A percentile compares a stretch with the other conserved stretches of the same genome.
Evolutionary conservation across 2,329 filamentous ascomycete species (phyloP).

Genomic region (Microcyclosporella mali): DNA sequence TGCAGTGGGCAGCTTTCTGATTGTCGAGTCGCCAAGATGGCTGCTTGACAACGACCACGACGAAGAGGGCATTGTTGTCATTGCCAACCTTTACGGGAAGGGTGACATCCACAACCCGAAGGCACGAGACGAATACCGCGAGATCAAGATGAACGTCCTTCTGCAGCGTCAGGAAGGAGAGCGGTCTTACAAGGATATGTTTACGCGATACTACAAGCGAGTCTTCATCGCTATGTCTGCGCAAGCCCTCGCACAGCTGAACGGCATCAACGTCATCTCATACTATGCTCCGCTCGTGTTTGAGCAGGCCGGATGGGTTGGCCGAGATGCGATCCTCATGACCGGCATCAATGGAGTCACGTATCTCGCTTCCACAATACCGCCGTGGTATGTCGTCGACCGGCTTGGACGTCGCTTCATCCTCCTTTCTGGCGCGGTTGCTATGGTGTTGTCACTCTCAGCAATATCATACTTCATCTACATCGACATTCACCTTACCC

Average conservation of each 20-base stretch:
- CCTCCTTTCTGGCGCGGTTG: conserved; percentile 78
- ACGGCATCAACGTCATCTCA: conserved; percentile 98
- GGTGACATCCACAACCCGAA: conserved; percentile 92
- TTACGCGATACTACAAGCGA: conserved; percentile 80
- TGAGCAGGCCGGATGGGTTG: conserved; percentile 91
- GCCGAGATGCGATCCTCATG: conserved; percentile 89
- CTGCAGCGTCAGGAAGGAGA: conserved; percentile 92
- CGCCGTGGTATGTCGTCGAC: conserved; percentile 96
- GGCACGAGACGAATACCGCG: conserved; percentile 90
- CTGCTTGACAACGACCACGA: conserved; percentile 95
- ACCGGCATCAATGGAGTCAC: conserved; percentile 91
- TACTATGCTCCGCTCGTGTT: conserved; percentile 98
- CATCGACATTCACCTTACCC: conserved; percentile 72
- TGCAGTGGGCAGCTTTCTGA: conserved; percentile 78
- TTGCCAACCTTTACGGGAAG: conserved; percentile 92
- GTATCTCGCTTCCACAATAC: conserved; percentile 86
- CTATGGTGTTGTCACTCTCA: conserved; percentile 83
- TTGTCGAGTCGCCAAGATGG: conserved; percentile 97
- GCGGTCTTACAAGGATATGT: conserved; percentile 88
- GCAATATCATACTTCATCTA: conserved; percentile 93
- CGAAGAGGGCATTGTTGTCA: conserved; percentile 96
- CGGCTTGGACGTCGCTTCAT: conserved; percentile 84
- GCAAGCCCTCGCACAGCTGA: conserved; percentile 89
- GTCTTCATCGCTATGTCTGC: conserved; percentile 99
- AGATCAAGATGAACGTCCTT: conserved; percentile 98